Evolutionary conservation across 257 asterid genomes (phyloP).

Genomic region (Oldenlandia corymbosa): DNA sequence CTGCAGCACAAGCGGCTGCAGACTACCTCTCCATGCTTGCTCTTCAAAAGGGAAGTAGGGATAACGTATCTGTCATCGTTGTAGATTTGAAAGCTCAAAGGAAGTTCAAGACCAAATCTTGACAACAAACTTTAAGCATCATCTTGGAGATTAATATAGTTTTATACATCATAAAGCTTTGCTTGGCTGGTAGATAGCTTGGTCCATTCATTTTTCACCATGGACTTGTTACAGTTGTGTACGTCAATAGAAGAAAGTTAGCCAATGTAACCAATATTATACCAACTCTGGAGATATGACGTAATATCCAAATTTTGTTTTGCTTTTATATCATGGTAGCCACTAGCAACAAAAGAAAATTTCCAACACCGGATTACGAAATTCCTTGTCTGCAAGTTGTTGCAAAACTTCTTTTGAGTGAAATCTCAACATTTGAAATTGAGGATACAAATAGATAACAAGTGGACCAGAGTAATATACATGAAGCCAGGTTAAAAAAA

Average conservation of each 20-base stretch:
- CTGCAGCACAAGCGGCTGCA: slow-evolving; percentile 85
- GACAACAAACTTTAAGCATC: slow-evolving; percentile 11
- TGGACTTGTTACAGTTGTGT: slow-evolving; percentile 60
- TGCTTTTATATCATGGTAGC: slow-evolving; percentile 8
- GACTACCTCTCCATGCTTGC: slow-evolving; percentile 64
- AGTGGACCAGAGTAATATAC: too few relatives aligned
- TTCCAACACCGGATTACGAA: too few relatives aligned
- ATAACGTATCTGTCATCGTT: slow-evolving; percentile 66
- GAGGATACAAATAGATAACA: too few relatives aligned
- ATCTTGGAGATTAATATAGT: slow-evolving; percentile 19
- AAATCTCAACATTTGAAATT: too few relatives aligned
- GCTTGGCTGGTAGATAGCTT: slow-evolving; percentile 33
- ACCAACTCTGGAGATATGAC: slow-evolving; percentile 25
- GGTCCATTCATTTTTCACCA: slow-evolving; percentile 56
- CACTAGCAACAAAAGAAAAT: too few relatives aligned
- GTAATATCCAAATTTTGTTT: slow-evolving; percentile 22
- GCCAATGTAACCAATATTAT: slow-evolving; percentile 43
- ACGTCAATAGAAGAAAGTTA: slow-evolving; percentile 31
- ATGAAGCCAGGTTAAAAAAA: too few relatives aligned
- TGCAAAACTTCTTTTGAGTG: too few relatives aligned
- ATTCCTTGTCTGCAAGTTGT: too few relatives aligned
- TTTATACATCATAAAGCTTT: slow-evolving; percentile 21
- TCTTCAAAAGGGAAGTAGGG: slow-evolving; percentile 70
- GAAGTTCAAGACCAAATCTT: slow-evolving; percentile 64
- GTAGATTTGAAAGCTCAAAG: slow-evolving; percentile 67